phyloP scores from a whole-genome alignment of 2,329 filamentous ascomycete genomes.

The Trichocomaceae sp. region DNA sequence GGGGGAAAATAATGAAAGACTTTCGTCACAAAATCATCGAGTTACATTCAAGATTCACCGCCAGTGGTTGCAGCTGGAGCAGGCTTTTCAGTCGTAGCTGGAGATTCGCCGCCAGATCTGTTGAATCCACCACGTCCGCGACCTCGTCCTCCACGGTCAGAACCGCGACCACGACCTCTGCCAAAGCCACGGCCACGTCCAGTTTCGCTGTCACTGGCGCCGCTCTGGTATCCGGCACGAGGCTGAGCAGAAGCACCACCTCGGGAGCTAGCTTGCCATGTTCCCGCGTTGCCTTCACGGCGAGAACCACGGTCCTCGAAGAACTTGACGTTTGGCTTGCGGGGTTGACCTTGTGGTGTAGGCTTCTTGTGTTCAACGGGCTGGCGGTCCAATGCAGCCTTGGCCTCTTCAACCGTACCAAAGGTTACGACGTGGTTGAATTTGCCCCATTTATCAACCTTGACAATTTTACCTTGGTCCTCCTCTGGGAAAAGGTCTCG shows the following conservation, averaged over 20 bases:
- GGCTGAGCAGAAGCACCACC: constrained; percentile 58
- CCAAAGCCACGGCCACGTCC: constrained; percentile 52
- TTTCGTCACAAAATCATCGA: constrained; percentile 14
- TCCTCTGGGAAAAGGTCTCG: constrained; percentile 76
- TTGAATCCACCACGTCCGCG: constrained; percentile 34
- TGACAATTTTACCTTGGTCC: constrained; percentile 71
- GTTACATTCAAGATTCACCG: constrained; percentile 23
- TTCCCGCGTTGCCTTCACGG: constrained; percentile 43
- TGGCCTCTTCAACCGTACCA: constrained; percentile 69
- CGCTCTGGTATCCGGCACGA: constrained; percentile 76
- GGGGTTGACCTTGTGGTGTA: constrained; percentile 60
- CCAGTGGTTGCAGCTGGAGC: constrained; percentile 21
- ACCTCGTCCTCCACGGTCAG: constrained; percentile 53
- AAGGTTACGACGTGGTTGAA: constrained; percentile 80
- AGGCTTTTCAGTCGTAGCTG: constrained; percentile 29
- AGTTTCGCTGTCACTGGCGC: constrained; percentile 68
- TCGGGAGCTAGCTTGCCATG: constrained; percentile 52
- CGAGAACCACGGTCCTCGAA: constrained; percentile 63
- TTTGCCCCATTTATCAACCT: constrained; percentile 61
- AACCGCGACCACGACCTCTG: constrained; percentile 49
- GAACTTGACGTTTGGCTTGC: constrained; percentile 74
- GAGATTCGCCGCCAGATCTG: constrained; percentile 47
- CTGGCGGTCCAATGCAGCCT: constrained; percentile 67
- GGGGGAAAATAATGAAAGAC: constrained; percentile 6
- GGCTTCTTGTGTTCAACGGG: constrained; percentile 70